These are phyloP conservation scores for Globisporangium takayamanum DNA, from an alignment of 352 stramenopile genomes.

Conservation along the genomic window DNA sequence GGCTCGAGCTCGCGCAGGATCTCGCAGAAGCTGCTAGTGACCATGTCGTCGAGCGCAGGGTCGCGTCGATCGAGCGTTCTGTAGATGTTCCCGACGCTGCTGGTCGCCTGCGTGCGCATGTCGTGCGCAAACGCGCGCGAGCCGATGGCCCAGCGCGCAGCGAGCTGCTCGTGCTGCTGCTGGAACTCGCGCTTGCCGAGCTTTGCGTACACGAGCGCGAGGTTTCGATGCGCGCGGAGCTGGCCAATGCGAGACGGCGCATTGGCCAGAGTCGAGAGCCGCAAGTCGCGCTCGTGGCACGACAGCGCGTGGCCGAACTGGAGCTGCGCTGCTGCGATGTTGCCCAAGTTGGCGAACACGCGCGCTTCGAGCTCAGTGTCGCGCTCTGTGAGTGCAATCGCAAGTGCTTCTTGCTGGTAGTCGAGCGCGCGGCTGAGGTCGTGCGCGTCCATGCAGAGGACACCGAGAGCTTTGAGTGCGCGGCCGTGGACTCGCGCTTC, in stretches of 20 bases:
- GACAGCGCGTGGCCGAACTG: slow-evolving; percentile 54
- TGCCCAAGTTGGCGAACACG: slow-evolving; percentile 75
- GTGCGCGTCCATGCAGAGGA: slow-evolving; percentile 45
- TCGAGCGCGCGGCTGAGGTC: slow-evolving; percentile 38
- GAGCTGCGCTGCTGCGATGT: slow-evolving; percentile 43
- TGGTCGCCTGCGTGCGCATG: slow-evolving; percentile 31
- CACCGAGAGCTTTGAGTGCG: slow-evolving; percentile 56
- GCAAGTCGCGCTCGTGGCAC: slow-evolving; percentile 58
- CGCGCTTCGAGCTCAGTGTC: slow-evolving; percentile 66
- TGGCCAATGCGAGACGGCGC: slow-evolving; percentile 48
- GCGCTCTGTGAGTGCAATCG: slow-evolving; percentile 32
- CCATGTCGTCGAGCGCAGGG: slow-evolving; percentile 25
- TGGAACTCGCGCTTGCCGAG: slow-evolving; percentile 37
- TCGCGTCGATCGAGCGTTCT: slow-evolving; percentile 41
- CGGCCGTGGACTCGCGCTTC: slow-evolving; percentile 42
- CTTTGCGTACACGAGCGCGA: slow-evolving; percentile 57
- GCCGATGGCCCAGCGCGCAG: slow-evolving; percentile 12
- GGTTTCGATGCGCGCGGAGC: slow-evolving; percentile 57
- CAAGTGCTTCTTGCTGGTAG: slow-evolving; percentile 58
- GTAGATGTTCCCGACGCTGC: slow-evolving; percentile 62
- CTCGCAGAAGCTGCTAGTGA: slow-evolving; percentile 29
- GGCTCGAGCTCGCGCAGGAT: slow-evolving; percentile 18
- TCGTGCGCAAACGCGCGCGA: slow-evolving; percentile 42
- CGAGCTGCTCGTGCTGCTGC: slow-evolving; percentile 32
- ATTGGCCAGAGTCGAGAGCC: slow-evolving; percentile 25